A percentile compares a stretch with the other conserved stretches of the same genome.
phyloP scores from a whole-genome alignment of 2,329 filamentous ascomycete genomes.

The Calonectria hawksworthii region DNA sequence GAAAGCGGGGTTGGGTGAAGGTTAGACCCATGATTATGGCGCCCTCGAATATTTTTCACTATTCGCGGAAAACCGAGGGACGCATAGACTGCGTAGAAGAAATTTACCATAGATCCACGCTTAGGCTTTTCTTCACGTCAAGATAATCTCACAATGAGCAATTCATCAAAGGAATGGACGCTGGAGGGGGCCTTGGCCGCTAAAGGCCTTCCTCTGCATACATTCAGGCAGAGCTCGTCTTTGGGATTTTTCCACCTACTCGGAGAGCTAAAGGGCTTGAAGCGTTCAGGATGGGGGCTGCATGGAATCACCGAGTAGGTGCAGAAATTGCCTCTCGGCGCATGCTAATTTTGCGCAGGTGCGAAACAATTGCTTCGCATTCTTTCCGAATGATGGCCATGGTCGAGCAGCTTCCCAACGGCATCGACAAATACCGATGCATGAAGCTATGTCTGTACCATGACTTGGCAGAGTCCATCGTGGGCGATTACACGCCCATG shows the following conservation, averaged over 20 bases:
- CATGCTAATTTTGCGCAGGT: slow-evolving; percentile 51
- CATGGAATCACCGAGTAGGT: slow-evolving; percentile 74
- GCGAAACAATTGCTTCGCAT: slow-evolving; percentile 96
- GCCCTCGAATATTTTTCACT: neutral
- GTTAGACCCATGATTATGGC: neutral
- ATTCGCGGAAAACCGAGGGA: neutral
- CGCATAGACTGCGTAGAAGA: neutral
- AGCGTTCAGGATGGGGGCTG: slow-evolving; percentile 94
- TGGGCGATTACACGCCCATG: slow-evolving; percentile 97
- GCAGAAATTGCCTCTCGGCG: neutral
- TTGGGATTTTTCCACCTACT: slow-evolving; percentile 94
- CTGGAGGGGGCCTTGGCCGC: slow-evolving; percentile 74
- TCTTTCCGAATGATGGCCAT: slow-evolving; percentile 99
- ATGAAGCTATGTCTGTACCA: slow-evolving; percentile 96
- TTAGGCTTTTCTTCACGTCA: neutral
- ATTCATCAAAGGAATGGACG: slow-evolving; percentile 56
- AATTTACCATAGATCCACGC: neutral
- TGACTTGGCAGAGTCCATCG: slow-evolving; percentile 96
- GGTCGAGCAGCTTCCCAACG: slow-evolving; percentile 86
- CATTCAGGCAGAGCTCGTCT: slow-evolving; percentile 70
- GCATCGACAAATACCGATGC: slow-evolving; percentile 83
- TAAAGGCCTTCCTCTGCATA: slow-evolving; percentile 66
- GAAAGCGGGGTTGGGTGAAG: slow-evolving; percentile 5
- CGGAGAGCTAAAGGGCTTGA: slow-evolving; percentile 93
- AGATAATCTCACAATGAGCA: neutral